A percentile compares a stretch with the other conserved stretches of the same genome.
phyloP scores from a whole-genome alignment of 345 rosid species.

The Chamaenerion angustifolium region DNA sequence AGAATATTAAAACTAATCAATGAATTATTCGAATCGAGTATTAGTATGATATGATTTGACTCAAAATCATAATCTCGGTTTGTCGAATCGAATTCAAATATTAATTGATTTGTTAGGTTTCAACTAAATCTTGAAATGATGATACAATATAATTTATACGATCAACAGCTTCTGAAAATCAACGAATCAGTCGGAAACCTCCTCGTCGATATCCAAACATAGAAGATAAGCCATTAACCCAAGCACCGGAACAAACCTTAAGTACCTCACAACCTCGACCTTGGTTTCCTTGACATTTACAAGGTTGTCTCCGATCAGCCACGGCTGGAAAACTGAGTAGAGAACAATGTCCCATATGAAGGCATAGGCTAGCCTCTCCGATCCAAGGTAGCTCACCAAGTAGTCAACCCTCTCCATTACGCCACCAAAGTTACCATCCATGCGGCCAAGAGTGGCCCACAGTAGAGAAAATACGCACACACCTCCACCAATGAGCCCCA shows the following conservation, averaged over 20 bases:
- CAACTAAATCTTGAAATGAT: no score
- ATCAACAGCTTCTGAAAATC: no score
- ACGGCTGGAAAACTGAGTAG: conserved; percentile 84
- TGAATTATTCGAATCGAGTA: no score
- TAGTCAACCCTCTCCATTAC: conserved; percentile 51
- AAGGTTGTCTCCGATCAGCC: conserved; percentile 81
- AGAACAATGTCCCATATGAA: conserved; percentile 82
- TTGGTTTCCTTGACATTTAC: conserved; percentile 44
- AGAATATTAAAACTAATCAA: no score
- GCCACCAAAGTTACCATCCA: conserved; percentile 50
- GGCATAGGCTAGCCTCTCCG: conserved; percentile 85
- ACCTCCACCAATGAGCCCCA: conserved; percentile 66
- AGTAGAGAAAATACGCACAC: conserved; percentile 48
- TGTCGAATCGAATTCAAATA: no score
- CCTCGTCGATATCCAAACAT: conserved; percentile 40
- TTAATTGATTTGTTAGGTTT: no score
- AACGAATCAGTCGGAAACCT: not conserved
- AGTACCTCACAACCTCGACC: conserved; percentile 35
- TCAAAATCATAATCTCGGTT: no score
- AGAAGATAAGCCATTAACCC: conserved; percentile 64
- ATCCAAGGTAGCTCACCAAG: conserved; percentile 52
- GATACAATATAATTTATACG: no score
- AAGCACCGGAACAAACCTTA: conserved; percentile 66
- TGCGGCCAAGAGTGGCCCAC: conserved; percentile 69
- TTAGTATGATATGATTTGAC: no score